These are phyloP conservation scores for Taphrina communis DNA, from an alignment of 1,139 yeast species.

Conservation along the genomic window DNA sequence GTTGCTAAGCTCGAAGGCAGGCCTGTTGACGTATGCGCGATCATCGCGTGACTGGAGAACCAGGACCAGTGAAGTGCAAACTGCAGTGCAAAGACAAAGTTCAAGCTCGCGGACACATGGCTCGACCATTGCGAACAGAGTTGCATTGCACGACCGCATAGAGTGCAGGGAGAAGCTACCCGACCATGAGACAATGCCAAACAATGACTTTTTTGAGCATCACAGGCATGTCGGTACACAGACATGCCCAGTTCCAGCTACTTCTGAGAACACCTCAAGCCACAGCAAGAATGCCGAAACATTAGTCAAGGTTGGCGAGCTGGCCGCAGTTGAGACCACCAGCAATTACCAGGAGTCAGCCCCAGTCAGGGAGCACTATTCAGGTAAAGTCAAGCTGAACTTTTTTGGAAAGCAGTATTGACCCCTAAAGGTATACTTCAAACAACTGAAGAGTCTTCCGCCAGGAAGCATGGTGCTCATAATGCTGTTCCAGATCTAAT, in stretches of 20 bases:
- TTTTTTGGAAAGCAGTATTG: no score
- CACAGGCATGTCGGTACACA: conserved; percentile 7
- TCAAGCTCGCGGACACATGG: no score
- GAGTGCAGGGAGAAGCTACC: not conserved
- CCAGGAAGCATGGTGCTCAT: no score
- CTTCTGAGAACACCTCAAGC: not conserved
- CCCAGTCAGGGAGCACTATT: no score
- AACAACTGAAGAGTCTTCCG: no score
- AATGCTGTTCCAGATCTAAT: no score
- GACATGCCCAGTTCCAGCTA: not conserved
- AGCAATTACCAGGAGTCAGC: no score
- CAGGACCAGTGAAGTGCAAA: not conserved
- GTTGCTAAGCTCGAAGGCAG: not conserved
- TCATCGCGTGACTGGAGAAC: not conserved
- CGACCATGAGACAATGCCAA: not conserved
- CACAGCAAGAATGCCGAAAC: not conserved
- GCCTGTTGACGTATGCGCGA: not conserved
- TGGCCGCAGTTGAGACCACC: no score
- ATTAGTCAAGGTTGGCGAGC: not conserved
- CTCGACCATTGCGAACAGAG: not conserved
- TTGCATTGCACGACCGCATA: not conserved
- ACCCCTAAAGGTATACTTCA: no score
- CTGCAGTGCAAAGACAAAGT: not conserved
- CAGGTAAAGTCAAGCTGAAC: no score
- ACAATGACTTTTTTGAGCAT: not conserved